Evolutionary conservation across 768 basidiomycete species (phyloP), one percentile per base, ranked within the genome.

Genomic region (Russula sp.): DNA sequence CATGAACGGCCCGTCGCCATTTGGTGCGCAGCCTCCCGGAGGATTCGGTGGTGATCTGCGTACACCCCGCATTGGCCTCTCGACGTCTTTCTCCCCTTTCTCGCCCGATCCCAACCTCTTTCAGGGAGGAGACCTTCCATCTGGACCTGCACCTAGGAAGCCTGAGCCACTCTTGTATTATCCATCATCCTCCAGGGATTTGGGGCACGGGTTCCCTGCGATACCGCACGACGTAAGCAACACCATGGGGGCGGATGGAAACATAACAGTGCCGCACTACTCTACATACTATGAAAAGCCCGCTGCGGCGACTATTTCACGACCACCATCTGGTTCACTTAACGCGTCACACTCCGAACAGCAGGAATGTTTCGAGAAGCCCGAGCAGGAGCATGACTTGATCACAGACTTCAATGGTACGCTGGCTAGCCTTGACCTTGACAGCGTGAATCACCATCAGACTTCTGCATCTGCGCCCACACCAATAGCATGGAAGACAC

Each of bases 361-460:
- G 70, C n/a, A 64, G 59, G 36, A 69, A 74, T 61, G 43, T 46
- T 65, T 65, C 41, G 58, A 61, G 45, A 50, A 54, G 18, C 59
- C 56, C 7, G 62, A 49, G 32, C 61, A 14, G 46, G 82, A 82
- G 52, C 76, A 78, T 18, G 84, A 86, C 61, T 54, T 71, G 35
- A 79, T 91, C 66, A 81, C 82, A 42, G 88, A 90, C 72, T 72
- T 92, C 56, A 90, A 88, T 67, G 85, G 86, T 22, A 88, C 85
- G 34, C 77, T 92, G 42, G 87, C 89, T 38, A 88, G 84, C 70
- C 80, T 91, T 16, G 80, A 89, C 65, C 74, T 91, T 59, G 86
- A 85, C 68, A 66, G 73, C 61, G 47, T 49, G 34, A 64, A 68
- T 32, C 47, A 63, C 9, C 52, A 55, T 18, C 56, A 41, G n/a